Conservation (phyloP, 208 protist genomes). For the Leishmania amazonensis region DNA sequence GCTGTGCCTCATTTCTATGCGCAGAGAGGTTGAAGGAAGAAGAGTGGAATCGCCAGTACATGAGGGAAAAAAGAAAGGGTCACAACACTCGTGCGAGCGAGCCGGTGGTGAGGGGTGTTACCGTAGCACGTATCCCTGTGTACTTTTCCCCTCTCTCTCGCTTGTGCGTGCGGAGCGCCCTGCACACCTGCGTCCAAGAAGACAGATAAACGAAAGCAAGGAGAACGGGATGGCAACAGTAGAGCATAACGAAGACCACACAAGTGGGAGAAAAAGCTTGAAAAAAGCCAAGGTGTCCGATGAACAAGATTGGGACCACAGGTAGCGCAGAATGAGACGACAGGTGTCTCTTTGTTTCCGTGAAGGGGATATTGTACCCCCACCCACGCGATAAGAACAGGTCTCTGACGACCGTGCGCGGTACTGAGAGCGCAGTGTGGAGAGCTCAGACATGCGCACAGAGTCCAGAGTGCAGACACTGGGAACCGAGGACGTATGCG, state of each 20-base stretch:
- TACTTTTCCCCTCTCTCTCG: neutral
- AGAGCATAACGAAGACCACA: neutral
- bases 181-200: neutral
- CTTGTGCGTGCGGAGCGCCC: neutral
- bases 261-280: neutral
- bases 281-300: neutral
- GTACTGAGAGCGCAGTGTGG: neutral
- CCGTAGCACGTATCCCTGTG: neutral
- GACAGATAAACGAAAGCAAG: neutral
- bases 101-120: neutral
- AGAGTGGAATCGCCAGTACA: neutral
- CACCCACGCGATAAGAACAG: no score
- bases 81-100: neutral
- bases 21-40: neutral
- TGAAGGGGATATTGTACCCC: neutral
- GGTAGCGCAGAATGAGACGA: no score
- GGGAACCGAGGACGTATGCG: neutral
- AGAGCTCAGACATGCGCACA: neutral
- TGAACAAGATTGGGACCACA: no score
- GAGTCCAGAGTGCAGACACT: no score
- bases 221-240: neutral
- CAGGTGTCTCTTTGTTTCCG: neutral
- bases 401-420: neutral
- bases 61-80: neutral
- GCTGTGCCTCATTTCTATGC: slow-evolving; percentile 44